phyloP scores from a whole-genome alignment of 2,329 filamentous ascomycete genomes.

The Clathrospora elynae region DNA sequence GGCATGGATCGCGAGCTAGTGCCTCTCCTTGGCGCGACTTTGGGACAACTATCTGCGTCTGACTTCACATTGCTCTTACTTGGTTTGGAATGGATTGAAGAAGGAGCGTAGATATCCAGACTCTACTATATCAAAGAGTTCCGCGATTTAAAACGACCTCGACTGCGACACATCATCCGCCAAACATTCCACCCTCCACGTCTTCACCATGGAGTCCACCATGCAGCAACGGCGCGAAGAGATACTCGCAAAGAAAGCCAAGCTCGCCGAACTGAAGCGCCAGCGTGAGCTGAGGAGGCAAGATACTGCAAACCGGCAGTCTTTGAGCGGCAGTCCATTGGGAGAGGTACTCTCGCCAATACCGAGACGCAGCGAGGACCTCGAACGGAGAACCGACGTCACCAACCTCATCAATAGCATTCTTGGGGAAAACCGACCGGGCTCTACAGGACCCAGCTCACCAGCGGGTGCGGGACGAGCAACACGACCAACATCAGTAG shows the following conservation, averaged over 20 bases:
- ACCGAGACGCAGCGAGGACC: conserved; percentile 67
- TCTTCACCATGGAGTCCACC: conserved; percentile 53
- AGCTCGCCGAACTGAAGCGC: conserved; percentile 92
- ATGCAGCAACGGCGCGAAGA: conserved; percentile 88
- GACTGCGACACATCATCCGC: conserved; percentile 1
- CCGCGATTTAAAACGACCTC: no score
- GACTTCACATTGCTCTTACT: conserved; percentile 1
- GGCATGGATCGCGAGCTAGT: conserved; percentile 22
- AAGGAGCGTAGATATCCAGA: not conserved
- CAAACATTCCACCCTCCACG: conserved; percentile 8
- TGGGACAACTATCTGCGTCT: conserved; percentile 13
- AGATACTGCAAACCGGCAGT: conserved; percentile 68
- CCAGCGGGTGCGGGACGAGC: conserved; percentile 54
- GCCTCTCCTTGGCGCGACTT: conserved; percentile 35
- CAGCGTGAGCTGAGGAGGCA: conserved; percentile 85
- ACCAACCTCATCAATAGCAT: conserved; percentile 85
- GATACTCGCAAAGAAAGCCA: conserved; percentile 94
- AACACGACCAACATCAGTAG: conserved; percentile 83
- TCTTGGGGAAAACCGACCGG: conserved; percentile 76
- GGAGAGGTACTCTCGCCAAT: conserved; percentile 75
- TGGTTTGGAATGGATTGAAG: not conserved
- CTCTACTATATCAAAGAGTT: no score
- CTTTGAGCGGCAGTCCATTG: conserved; percentile 63
- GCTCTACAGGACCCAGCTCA: conserved; percentile 64
- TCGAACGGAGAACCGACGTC: conserved; percentile 69